A percentile compares a stretch with the other conserved stretches of the same genome.
phyloP scores from a whole-genome alignment of 1,284 basidiomycete species.

The Tylopilus sp. region DNA sequence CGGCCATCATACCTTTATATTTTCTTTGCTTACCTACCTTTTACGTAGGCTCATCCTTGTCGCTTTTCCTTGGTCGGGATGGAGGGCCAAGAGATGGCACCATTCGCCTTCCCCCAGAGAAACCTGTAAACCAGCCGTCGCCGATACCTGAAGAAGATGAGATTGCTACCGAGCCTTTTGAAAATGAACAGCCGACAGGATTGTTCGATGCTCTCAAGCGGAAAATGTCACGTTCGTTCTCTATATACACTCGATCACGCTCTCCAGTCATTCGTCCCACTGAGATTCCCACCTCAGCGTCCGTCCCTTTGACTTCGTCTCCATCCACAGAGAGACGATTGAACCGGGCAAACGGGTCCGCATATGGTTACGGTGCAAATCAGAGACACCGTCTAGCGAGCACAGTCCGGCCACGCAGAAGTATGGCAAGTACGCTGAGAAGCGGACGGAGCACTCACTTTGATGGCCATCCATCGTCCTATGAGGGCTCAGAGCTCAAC shows the following conservation, averaged over 20 bases:
- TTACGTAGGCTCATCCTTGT: conserved; percentile 70
- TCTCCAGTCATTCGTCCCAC: conserved; percentile 37
- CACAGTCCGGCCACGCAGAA: conserved; percentile 35
- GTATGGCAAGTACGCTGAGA: conserved; percentile 47
- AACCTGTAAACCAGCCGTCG: conserved; percentile 46
- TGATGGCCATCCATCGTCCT: conserved; percentile 41
- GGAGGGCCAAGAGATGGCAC: conserved; percentile 84
- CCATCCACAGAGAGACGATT: conserved; percentile 45
- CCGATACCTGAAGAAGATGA: conserved; percentile 63
- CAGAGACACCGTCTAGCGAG: conserved; percentile 51
- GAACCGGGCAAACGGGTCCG: conserved; percentile 67
- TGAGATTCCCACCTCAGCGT: conserved; percentile 42
- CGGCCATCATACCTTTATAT: conserved; percentile 18
- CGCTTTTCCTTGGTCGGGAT: conserved; percentile 87
- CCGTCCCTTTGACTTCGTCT: conserved; percentile 50
- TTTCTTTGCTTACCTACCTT: background rate
- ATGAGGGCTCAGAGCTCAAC: conserved; percentile 57
- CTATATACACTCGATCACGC: conserved; percentile 49
- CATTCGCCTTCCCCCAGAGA: conserved; percentile 78
- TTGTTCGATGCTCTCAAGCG: conserved; percentile 41
- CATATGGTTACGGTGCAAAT: conserved; percentile 68
- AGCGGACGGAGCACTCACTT: conserved; percentile 49
- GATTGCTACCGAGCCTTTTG: conserved; percentile 43
- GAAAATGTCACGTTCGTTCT: conserved; percentile 54
- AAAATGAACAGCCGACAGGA: conserved; percentile 44